phyloP scores from a whole-genome alignment of 805 yeast genomes.

The Ogataea nonfermentans region DNA sequence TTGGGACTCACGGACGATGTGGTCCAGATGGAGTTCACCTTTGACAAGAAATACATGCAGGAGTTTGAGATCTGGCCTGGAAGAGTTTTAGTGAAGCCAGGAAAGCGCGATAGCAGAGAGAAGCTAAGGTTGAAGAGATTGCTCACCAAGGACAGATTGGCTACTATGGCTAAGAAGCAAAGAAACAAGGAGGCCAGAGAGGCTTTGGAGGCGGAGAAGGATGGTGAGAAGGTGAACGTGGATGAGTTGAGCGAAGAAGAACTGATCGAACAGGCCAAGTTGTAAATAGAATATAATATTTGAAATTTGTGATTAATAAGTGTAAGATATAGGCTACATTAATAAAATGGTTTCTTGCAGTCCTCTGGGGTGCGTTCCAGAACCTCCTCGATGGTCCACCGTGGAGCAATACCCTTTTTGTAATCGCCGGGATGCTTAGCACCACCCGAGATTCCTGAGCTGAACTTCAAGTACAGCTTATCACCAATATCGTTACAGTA shows the following conservation, averaged over 20 bases:
- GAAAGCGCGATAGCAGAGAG: constrained; percentile 46
- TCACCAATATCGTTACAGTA: constrained; percentile 80
- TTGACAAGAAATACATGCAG: constrained; percentile 76
- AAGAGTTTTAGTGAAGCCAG: constrained; percentile 56
- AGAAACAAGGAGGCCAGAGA: too few species aligned
- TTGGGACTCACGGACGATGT: constrained; percentile 83
- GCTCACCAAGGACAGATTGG: constrained; percentile 9
- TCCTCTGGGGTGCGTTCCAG: constrained; percentile 70
- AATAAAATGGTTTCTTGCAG: constrained; percentile 34
- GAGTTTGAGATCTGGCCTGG: constrained; percentile 79
- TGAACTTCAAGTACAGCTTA: constrained; percentile 65
- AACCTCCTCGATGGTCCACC: constrained; percentile 79
- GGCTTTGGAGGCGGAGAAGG: too few species aligned
- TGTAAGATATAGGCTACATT: constrained; percentile 1
- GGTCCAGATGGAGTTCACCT: constrained; percentile 74
- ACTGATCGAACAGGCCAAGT: constrained; percentile 4
- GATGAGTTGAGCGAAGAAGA: too few species aligned
- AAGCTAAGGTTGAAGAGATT: constrained; percentile 46
- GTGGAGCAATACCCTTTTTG: constrained; percentile 54
- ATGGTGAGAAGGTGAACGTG: too few species aligned
- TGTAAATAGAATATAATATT: constrained; percentile 5
- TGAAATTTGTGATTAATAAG: not conserved
- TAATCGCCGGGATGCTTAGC: constrained; percentile 52
- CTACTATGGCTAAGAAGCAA: too few species aligned
- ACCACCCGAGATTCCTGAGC: constrained; percentile 74